Percentiles rank a stretch among this genome's conserved stretches.
phyloP scores from a whole-genome alignment of 1,139 yeast genomes.

The Spathaspora jeffriesii region DNA sequence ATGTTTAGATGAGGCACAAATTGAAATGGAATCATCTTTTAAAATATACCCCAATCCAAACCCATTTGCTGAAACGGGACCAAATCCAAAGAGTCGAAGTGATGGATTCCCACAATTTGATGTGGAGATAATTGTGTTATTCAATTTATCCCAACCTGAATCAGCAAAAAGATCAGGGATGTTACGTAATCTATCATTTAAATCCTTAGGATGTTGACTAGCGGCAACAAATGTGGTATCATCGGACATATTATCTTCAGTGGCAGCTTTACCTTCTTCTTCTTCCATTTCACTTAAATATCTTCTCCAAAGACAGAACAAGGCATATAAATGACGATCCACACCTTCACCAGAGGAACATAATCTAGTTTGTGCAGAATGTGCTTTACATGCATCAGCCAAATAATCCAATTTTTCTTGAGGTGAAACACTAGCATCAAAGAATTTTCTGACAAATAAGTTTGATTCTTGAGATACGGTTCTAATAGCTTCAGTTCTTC shows the following conservation, averaged over 20 bases:
- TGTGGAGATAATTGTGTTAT: constrained; percentile 49
- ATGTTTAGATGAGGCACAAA: constrained; percentile 89
- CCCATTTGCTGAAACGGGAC: constrained; percentile 89
- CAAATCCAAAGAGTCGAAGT: constrained; percentile 85
- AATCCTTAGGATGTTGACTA: constrained; percentile 15
- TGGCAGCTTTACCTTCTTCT: constrained; percentile 8
- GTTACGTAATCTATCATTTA: constrained; percentile 17
- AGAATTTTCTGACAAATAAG: constrained; percentile 80
- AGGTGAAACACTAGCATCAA: constrained; percentile 65
- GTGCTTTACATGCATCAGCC: constrained; percentile 69
- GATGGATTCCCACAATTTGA: constrained; percentile 78
- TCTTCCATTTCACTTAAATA: constrained; percentile 42
- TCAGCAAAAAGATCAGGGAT: constrained; percentile 66
- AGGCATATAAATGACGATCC: constrained; percentile 86
- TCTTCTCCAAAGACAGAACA: constrained; percentile 87
- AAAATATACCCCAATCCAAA: constrained; percentile 92
- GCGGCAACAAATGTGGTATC: constrained; percentile 6
- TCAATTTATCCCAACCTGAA: constrained; percentile 62
- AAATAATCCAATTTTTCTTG: constrained; percentile 62
- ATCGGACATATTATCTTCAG: constrained; percentile 17
- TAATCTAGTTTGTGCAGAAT: constrained; percentile 65
- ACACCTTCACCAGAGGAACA: constrained; percentile 83
- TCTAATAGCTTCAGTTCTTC: constrained; percentile 90
- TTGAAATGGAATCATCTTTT: constrained; percentile 79
- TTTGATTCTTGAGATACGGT: constrained; percentile 82